Base-by-base conservation (phyloP, 768 basidiomycete species). In the Mrakia frigida region DNA sequence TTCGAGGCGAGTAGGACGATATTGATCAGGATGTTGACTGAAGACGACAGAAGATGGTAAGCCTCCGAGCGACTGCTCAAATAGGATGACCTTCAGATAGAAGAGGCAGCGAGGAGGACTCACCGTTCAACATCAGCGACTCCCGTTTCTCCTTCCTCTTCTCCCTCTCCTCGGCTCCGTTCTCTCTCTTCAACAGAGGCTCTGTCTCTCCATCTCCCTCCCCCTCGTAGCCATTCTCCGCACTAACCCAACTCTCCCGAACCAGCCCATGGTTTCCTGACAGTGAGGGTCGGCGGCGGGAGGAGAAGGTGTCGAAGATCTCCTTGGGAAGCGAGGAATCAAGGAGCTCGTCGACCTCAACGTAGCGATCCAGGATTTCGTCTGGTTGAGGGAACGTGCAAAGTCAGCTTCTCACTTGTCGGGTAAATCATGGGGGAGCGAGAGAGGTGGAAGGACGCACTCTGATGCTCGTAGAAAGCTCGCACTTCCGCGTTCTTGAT, bases 11-110 rank as follows among this genome's bases (percentile, higher is more conserved):
- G 63, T 11, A 77, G 71, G 2, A 67, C 23, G 25, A 77, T 28
- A 37, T 77, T 77, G 60, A 77, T 63, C 39, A 46, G 16, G 60
- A 77, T 71, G 52, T 77, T 77, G 61, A 77, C 75, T 76, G 59
- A 67, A 35, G 37, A 21, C 16, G n/a, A 6, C 7, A 39, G 33
- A 16, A 0, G 33, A 53, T n/a, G n/a, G n/a, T 16, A 6, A 41
- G 16, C 3, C 10, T 14, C 2, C 6, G 6, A 50, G 46, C 18
- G 46, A 21, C 16, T 14, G 1, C 10, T 2, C 2, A 50, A 50
- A 18, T 14, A 11, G 10, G 46, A 50, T 2, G 7, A 37, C 1
- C 35, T 3, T 68, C 35, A 21, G 2, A n/a, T 2, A 7, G 35
- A 23, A n/a, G 37, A 7, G 25, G 25, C 18, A n/a, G 39, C 3